Evolutionary conservation across 208 protist species (phyloP).

Genomic region (Trypanosoma rangeli): DNA sequence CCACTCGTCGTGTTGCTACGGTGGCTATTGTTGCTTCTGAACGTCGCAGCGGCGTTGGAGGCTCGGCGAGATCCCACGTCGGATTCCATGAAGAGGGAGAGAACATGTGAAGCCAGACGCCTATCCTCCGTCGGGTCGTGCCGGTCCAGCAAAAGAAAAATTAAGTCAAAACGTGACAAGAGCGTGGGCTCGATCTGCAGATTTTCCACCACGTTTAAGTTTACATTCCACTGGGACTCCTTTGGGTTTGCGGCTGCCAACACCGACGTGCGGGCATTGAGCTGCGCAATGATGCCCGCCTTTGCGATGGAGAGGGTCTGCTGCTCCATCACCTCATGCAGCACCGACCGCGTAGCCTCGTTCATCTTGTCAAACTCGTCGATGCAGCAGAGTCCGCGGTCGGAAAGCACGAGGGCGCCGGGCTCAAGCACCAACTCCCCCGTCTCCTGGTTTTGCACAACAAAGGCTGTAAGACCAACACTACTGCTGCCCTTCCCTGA

Average conservation of each 20-base stretch:
- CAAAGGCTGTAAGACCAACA: constrained; percentile 99
- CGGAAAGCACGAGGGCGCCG: constrained; percentile 98
- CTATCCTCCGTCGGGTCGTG: constrained; percentile 92
- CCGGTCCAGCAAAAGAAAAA: constrained; percentile 98
- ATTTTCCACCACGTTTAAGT: constrained; percentile 98
- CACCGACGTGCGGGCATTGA: constrained; percentile 98
- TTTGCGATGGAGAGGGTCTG: constrained; percentile 99
- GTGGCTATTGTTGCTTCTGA: neutral
- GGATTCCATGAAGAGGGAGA: constrained; percentile 94
- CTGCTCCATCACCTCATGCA: constrained; percentile 99
- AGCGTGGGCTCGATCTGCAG: constrained; percentile 98
- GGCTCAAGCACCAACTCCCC: constrained; percentile 98
- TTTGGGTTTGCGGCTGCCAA: constrained; percentile 99
- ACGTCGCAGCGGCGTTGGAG: neutral
- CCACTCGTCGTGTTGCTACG: neutral
- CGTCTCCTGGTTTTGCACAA: constrained; percentile 97
- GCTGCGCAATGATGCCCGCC: constrained; percentile 99
- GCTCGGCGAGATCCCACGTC: constrained; percentile 9
- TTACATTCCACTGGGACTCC: constrained; percentile 97
- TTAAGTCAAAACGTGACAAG: constrained; percentile 98
- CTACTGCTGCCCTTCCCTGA: constrained; percentile 98
- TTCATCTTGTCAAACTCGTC: constrained; percentile 99
- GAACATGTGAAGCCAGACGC: constrained; percentile 96
- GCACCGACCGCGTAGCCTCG: constrained; percentile 96
- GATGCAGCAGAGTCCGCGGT: constrained; percentile 99